Percentiles rank a stretch among this genome's conserved stretches.
Evolutionary conservation across 208 protist species (phyloP).

Genomic region (Acanthamoeba divionensis): DNA sequence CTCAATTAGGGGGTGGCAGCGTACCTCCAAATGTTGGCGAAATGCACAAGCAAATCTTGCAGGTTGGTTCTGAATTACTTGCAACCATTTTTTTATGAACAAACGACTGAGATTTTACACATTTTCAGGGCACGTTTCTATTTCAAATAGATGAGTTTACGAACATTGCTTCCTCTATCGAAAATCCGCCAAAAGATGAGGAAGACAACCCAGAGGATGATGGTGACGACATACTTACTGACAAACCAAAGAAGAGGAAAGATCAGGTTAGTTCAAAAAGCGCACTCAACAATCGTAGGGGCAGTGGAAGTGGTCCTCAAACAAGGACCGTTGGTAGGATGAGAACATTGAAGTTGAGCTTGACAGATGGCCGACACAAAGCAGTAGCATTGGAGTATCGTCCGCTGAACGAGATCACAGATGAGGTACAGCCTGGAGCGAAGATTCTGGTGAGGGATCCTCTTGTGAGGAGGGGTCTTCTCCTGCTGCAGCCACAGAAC

Average conservation of each 20-base stretch:
- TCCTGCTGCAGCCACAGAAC: not conserved
- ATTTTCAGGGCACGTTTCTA: not conserved
- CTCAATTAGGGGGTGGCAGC: no score
- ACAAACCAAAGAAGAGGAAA: slow-evolving; percentile 9
- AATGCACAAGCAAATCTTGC: not conserved
- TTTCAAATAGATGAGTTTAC: slow-evolving; percentile 45
- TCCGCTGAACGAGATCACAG: not conserved
- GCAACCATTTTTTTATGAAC: not conserved
- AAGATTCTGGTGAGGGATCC: slow-evolving; percentile 4
- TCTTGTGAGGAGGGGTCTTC: slow-evolving; percentile 30
- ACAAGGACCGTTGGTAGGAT: not conserved
- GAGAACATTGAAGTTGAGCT: slow-evolving; percentile 23
- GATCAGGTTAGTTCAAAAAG: not conserved
- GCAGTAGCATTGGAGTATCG: slow-evolving; percentile 16
- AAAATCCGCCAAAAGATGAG: not conserved
- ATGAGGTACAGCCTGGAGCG: slow-evolving; percentile 4
- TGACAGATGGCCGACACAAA: not conserved
- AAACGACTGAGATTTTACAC: not conserved
- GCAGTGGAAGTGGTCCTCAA: not conserved
- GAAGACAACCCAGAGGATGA: slow-evolving; percentile 34
- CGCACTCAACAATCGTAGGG: not conserved
- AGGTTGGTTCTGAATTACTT: not conserved
- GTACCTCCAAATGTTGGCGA: not conserved
- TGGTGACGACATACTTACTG: not conserved
- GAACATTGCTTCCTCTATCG: not conserved